Percentiles rank a stretch among this genome's conserved stretches.
Evolutionary conservation across 106 monocot species (phyloP).

Genomic region (Dioscorea dumetorum): DNA sequence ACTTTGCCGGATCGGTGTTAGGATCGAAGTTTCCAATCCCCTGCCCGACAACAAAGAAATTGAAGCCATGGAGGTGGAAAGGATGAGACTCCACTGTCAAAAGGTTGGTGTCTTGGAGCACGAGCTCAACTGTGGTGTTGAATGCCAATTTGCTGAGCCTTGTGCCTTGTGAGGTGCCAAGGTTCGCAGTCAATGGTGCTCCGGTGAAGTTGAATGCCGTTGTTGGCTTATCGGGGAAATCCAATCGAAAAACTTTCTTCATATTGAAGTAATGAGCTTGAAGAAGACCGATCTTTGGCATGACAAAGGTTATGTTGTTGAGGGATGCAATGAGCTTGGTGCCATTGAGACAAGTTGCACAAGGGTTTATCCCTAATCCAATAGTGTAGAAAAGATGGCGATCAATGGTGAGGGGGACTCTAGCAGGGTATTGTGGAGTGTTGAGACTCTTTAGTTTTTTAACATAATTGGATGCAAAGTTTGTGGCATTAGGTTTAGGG

Average conservation of each 20-base stretch:
- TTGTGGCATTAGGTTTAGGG: slow-evolving; percentile 16
- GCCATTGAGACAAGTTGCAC: slow-evolving; percentile 27
- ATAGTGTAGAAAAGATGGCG: slow-evolving; percentile 36
- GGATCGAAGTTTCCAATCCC: slow-evolving; percentile 40
- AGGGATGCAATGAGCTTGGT: slow-evolving; percentile 32
- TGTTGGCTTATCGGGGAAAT: slow-evolving; percentile 35
- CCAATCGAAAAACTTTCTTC: slow-evolving; percentile 28
- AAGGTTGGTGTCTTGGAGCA: slow-evolving; percentile 41
- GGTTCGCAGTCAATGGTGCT: slow-evolving; percentile 32
- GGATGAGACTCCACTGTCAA: slow-evolving; percentile 30
- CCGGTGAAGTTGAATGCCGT: slow-evolving; percentile 38
- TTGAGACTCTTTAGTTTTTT: slow-evolving; percentile 27
- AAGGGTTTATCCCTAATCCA: slow-evolving; percentile 25
- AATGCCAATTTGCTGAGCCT: slow-evolving; percentile 27
- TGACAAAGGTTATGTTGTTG: slow-evolving; percentile 42
- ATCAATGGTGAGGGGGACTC: slow-evolving; percentile 32
- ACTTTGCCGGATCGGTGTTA: slow-evolving; percentile 28
- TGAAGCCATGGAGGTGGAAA: slow-evolving; percentile 36
- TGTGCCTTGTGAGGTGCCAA: slow-evolving; percentile 31
- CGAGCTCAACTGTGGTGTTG: slow-evolving; percentile 36
- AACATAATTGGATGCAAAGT: slow-evolving; percentile 14
- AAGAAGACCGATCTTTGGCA: slow-evolving; percentile 24
- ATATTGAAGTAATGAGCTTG: slow-evolving; percentile 37
- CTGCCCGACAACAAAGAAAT: slow-evolving; percentile 32
- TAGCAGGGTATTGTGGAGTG: slow-evolving; percentile 16